Evolutionary conservation across 768 basidiomycete species (phyloP), one percentile per base, ranked within the genome.

Genomic region (Crassisporium funariophilum): DNA sequence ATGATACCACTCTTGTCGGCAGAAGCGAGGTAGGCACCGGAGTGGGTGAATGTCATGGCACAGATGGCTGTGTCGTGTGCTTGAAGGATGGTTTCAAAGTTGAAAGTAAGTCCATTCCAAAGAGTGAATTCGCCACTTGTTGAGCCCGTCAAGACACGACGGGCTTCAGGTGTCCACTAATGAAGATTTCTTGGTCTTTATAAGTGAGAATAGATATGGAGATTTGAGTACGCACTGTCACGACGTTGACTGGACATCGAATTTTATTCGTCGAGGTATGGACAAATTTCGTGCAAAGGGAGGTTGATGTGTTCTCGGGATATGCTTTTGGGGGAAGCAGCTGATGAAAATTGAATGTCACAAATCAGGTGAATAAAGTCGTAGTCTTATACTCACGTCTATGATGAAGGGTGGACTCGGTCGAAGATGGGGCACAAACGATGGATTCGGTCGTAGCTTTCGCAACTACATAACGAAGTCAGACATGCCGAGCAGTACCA

Each of bases 191-290:
- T 45, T 46, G 23, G 43, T 27, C 41, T 24, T 45, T 46, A 24
- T 41, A 35, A 29, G 35, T 22, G 24, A 31, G 7, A 23, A 11
- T 23, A 10, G 11, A 19, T 16, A 13, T 22, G 27, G 11, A 17
- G 20, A 37, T 35, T 12, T 49, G n/a, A 31, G n/a, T 34, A 81
- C 91, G 56, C 53, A 97, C 95, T 56, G 84, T 85, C 10, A 98
- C 95, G 23, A 93, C 88, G 57, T 98, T 95, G 35, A 98, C 94
- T 0, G 97, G 95, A 74, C 93, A 97, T 44, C 94, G 79, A 52
- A 98, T 92, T 68, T 99, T 99, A 76, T 99, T 99, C 33, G 94
- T 98, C 12, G 95, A 97, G 0, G 95, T 98, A 65, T 99, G 97
- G 8, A 98, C 86, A 56, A 97, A 98, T 64, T 97, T 95, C 35